phyloP scores from a whole-genome alignment of 2,329 filamentous ascomycete genomes.

The Fusarium udum region DNA sequence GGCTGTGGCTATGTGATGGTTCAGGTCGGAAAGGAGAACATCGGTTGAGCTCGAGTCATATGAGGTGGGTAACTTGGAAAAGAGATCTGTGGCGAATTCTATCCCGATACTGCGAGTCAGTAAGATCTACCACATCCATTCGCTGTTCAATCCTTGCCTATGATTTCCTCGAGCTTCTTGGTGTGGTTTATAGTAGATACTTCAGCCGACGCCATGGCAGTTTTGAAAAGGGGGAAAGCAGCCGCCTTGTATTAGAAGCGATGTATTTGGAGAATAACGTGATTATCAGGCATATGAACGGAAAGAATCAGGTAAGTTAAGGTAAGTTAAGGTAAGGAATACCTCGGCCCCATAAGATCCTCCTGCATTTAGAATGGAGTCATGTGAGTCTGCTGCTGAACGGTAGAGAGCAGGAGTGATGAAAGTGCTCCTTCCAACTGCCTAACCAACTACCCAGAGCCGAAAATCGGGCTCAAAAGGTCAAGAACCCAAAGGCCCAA shows the following conservation, averaged over 20 bases:
- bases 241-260: not conserved
- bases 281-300: not conserved
- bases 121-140: too few relatives aligned
- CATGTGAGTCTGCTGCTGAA: constrained; percentile 6
- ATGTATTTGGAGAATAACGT: not conserved
- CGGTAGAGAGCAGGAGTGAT: constrained; percentile 1
- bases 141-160: constrained; percentile 27
- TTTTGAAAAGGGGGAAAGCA: not conserved
- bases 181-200: constrained; percentile 25
- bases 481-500: not conserved
- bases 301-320: not conserved
- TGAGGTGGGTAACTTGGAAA: constrained; percentile 33
- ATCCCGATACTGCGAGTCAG: not conserved
- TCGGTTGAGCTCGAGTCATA: constrained; percentile 52
- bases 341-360: not conserved
- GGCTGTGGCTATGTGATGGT: constrained; percentile 40
- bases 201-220: constrained; percentile 37
- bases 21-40: constrained; percentile 48
- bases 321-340: not conserved
- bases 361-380: not conserved
- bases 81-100: constrained; percentile 46
- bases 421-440: constrained; percentile 6
- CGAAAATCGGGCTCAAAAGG: not conserved
- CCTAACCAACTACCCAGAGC: not conserved
- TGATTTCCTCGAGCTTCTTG: constrained; percentile 37